Base-by-base conservation (phyloP, 2,329 filamentous ascomycete genomes). In the Pyrenophora graminea region DNA sequence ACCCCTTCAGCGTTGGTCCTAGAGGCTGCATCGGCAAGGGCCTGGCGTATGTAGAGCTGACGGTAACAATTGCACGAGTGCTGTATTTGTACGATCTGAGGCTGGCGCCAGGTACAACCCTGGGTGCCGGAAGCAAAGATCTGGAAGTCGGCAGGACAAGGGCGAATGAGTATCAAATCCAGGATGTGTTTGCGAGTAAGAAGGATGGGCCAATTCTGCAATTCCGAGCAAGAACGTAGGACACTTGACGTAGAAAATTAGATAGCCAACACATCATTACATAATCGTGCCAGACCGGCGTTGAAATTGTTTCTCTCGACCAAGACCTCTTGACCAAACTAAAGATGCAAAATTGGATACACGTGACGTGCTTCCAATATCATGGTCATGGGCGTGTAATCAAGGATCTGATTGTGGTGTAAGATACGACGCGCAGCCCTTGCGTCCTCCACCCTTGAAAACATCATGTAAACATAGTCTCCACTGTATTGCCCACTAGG, bases 21-120 rank as follows among this genome's bases (percentile, higher is more conserved):
- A 76, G 87, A 9, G 86, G 86, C 2, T 91, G 88, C 65, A 88
- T 90, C 47, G 88, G 87, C 0, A 90, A 89, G 77, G 80, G 81
- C 0, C 72, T 89, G 38, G 86, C 86, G 2, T 87, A 89, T 61
- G 79, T 82, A 38, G 86, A 89, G 76, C 82, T 89, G 80, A 82
- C 77, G 44, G 80, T 83, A 4, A 82, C 85, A 2, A 69, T 89
- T 47, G 86, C 85, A 30, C 73, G 85, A 12, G 76, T 84, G 17
- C 63, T 89, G 51, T 88, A 77, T 57, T 53, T 83, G 59, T 89
- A 85, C 54, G 86, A 88, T 54, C 58, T 88, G 51, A 67, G 73
- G 48, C 44, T 70, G 45, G 68, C 65, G 34, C 69, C 69, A 3
- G 70, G 71, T 8, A 69, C 66, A 25, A 66, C 49, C 0, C 38